phyloP scores from a whole-genome alignment of 495 filamentous ascomycete species.

The Tirmania nivea region DNA sequence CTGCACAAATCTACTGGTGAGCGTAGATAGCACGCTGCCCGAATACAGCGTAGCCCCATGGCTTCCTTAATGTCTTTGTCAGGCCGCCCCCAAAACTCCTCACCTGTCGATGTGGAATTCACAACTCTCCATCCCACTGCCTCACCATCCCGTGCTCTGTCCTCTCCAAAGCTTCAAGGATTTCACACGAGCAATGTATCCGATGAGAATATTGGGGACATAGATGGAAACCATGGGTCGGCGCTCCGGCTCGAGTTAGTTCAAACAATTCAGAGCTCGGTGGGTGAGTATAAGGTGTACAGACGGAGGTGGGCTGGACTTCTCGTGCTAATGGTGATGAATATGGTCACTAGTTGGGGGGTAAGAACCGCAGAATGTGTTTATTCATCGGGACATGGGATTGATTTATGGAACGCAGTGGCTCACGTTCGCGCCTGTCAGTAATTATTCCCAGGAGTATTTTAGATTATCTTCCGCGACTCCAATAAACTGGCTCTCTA shows the following conservation, averaged over 20 bases:
- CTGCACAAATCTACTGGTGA: no score
- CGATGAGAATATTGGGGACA: no score
- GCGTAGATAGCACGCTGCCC: no score
- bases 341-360: slow-evolving; percentile 88
- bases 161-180: no score
- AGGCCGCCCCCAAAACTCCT: no score
- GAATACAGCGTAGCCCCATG: no score
- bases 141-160: no score
- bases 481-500: slow-evolving; percentile 82
- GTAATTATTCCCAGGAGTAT: slow-evolving; percentile 50
- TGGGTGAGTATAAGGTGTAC: slow-evolving; percentile 46
- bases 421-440: slow-evolving; percentile 80
- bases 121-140: no score
- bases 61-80: no score
- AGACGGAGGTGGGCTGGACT: slow-evolving; percentile 81
- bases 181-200: no score
- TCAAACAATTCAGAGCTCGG: background rate
- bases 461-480: slow-evolving; percentile 47
- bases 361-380: background rate
- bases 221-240: no score
- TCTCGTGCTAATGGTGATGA: slow-evolving; percentile 60
- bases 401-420: slow-evolving; percentile 31
- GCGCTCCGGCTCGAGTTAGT: background rate
- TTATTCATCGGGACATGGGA: background rate
- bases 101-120: no score